Evolutionary conservation across 352 stramenopile species (phyloP).

Genomic region (Phytophthora megakarya): DNA sequence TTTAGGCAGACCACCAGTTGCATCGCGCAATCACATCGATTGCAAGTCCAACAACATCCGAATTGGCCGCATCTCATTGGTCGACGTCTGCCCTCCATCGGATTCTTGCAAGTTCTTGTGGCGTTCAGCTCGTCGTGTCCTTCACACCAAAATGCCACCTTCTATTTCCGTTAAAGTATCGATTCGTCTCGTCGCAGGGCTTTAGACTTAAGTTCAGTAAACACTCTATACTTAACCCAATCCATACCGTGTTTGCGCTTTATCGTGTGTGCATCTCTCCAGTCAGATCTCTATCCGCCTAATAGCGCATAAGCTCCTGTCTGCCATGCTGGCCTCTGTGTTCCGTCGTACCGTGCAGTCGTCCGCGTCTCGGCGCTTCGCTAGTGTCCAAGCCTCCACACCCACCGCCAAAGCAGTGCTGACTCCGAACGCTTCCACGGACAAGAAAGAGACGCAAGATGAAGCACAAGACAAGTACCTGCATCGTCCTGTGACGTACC

Average conservation of each 20-base stretch:
- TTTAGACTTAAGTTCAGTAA: no score
- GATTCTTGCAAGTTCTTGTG: slow-evolving; percentile 23
- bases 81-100: slow-evolving; percentile 7
- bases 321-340: slow-evolving; percentile 48
- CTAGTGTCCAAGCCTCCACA: slow-evolving; percentile 42
- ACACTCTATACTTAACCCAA: background rate
- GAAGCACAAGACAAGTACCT: slow-evolving; percentile 48
- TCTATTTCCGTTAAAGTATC: slow-evolving; percentile 1
- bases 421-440: slow-evolving; percentile 14
- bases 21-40: slow-evolving; percentile 9
- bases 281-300: slow-evolving; percentile 31
- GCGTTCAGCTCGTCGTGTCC: slow-evolving; percentile 12
- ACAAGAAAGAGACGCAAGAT: slow-evolving; percentile 20
- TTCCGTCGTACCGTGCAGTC: slow-evolving; percentile 33
- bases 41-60: background rate
- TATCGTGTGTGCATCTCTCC: background rate
- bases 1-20: background rate
- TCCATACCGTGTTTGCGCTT: slow-evolving; percentile 17
- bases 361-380: slow-evolving; percentile 31
- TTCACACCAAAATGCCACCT: slow-evolving; percentile 11
- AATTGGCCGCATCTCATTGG: slow-evolving; percentile 19
- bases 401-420: slow-evolving; percentile 21
- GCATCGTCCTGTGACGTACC: slow-evolving; percentile 72
- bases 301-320: background rate
- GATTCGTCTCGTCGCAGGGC: slow-evolving; percentile 19